Percentiles rank a stretch among this genome's conserved stretches.
Conservation (phyloP, 768 basidiomycete genomes). For the Solioccasus polychromus region DNA sequence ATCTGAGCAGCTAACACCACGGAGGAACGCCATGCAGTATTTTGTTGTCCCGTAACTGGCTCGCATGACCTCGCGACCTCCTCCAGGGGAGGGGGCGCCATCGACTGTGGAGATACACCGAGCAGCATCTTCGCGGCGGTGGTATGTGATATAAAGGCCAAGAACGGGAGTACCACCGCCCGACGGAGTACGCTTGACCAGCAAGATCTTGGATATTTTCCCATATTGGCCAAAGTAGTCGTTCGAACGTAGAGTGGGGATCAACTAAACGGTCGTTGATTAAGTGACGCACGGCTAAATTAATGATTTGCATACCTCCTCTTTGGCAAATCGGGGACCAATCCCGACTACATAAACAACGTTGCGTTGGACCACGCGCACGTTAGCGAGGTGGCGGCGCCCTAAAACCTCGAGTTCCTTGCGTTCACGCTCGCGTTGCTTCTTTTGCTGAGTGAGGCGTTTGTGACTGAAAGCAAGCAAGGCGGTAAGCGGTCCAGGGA, state of each 20-base stretch:
- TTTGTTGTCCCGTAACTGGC: conserved; percentile 96
- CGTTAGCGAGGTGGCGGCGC: conserved; percentile 83
- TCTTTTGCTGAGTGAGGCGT: conserved; percentile 92
- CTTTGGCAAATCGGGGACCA: conserved; percentile 90
- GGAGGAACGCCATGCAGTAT: conserved; percentile 95
- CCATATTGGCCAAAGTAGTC: conserved; percentile 99
- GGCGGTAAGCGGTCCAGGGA: conserved; percentile 15
- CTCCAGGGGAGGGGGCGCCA: conserved; percentile 86
- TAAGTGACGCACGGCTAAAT: background rate
- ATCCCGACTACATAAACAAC: conserved; percentile 97
- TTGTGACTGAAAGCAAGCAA: conserved; percentile 64
- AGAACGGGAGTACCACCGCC: conserved; percentile 72
- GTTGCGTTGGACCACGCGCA: conserved; percentile 94
- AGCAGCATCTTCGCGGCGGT: conserved; percentile 91
- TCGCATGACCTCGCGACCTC: conserved; percentile 83
- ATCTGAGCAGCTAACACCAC: conserved; percentile 79
- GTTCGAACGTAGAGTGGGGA: conserved; percentile 87
- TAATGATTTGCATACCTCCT: conserved; percentile 66
- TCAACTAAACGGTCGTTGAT: conserved; percentile 51
- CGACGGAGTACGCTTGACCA: conserved; percentile 83
- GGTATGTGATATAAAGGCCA: conserved; percentile 96
- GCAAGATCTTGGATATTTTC: conserved; percentile 92
- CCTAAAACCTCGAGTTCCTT: conserved; percentile 90
- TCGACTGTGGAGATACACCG: conserved; percentile 92
- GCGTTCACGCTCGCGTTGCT: conserved; percentile 89